Base-by-base conservation (phyloP, 352 stramenopile genomes). In the Phytophthora melonis region DNA sequence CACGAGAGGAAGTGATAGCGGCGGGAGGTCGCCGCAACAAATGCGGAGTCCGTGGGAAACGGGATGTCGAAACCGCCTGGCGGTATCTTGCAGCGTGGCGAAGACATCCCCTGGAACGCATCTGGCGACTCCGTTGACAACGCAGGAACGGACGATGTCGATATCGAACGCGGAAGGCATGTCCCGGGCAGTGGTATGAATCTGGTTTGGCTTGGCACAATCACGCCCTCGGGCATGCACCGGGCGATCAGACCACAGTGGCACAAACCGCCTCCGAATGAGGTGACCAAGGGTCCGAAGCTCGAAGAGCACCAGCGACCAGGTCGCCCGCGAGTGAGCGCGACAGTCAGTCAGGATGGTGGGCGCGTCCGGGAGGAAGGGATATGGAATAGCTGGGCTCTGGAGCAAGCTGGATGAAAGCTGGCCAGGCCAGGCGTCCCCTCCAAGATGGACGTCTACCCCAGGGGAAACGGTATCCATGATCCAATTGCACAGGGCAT, bases 401-500 rank as follows among this genome's bases (percentile, higher is more conserved):
- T 39, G 19, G 41, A 19, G 18, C 41, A 50, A 21, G 0, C 41
- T 50, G 41, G 41, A 16, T 16, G 6, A 6, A 6, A 21, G 41
- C 41, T 21, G 41, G 18, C 6, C 41, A 49, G 52, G 13, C n/a
- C 10, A 55, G 16, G 32, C n/a, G 13, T 49, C 41, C 19, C 16
- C 11, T 8, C 3, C 3, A 25, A 21, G 19, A 32, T 18, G 39
- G 50, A 9, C 45, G 19, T 34, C 58, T 49, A 25, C n/a, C 2
- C n/a, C 18, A 16, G 47, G 16, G n/a, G 21, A 4, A 11, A 53
- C 25, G 32, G 18, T 30, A 53, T 79, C 66, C 66, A 72, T 73
- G 23, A 61, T 49, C 62, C 66, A 79, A 50, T 79, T 79, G 52
- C 66, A 72, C 8, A 72, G 50, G 8, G 58, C 58, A 27, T 72